Percentiles rank a stretch among this genome's conserved stretches.
These are phyloP conservation scores for Fraxinus albicans DNA, from an alignment of 305 asterid genomes.

Conservation along the genomic window DNA sequence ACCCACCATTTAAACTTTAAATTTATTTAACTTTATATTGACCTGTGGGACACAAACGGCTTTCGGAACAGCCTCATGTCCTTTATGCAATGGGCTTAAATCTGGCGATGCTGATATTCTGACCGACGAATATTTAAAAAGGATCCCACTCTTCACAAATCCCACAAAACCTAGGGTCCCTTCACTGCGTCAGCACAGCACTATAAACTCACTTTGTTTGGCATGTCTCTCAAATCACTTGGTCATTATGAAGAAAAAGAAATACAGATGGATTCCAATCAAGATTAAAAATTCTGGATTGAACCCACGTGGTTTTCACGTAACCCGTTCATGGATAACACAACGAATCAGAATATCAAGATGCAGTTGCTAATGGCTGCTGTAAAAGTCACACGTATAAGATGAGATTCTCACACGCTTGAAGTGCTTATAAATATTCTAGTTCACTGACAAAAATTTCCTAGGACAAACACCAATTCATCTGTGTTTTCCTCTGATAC, in stretches of 20 bases:
- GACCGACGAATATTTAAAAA: too few relatives aligned
- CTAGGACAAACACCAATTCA: slow-evolving; percentile 58
- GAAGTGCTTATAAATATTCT: slow-evolving; percentile 48
- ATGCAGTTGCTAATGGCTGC: slow-evolving; percentile 2
- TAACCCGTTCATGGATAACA: slow-evolving; percentile 15
- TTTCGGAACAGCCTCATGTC: too few relatives aligned
- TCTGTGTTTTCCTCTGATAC: slow-evolving; percentile 56
- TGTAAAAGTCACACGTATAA: slow-evolving; percentile 22
- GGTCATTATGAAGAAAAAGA: slow-evolving; percentile 32
- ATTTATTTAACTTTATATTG: too few relatives aligned
- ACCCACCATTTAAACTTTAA: too few relatives aligned
- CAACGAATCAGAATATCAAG: slow-evolving; percentile 40
- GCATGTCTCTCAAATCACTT: slow-evolving; percentile 37
- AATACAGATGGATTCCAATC: slow-evolving; percentile 21
- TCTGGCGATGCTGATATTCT: too few relatives aligned
- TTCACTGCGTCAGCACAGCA: slow-evolving; percentile 38
- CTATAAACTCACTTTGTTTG: slow-evolving; percentile 25
- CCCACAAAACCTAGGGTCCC: slow-evolving; percentile 5
- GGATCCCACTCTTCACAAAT: slow-evolving; percentile 17
- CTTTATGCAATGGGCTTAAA: too few relatives aligned
- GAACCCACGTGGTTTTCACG: slow-evolving; percentile 41
- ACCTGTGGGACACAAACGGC: too few relatives aligned
- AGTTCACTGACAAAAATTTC: slow-evolving; percentile 26
- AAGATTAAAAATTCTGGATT: neutral
- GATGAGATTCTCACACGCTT: slow-evolving; percentile 18